phyloP scores from a whole-genome alignment of 129 eudicot species.

The Pulicaria dysenterica region DNA sequence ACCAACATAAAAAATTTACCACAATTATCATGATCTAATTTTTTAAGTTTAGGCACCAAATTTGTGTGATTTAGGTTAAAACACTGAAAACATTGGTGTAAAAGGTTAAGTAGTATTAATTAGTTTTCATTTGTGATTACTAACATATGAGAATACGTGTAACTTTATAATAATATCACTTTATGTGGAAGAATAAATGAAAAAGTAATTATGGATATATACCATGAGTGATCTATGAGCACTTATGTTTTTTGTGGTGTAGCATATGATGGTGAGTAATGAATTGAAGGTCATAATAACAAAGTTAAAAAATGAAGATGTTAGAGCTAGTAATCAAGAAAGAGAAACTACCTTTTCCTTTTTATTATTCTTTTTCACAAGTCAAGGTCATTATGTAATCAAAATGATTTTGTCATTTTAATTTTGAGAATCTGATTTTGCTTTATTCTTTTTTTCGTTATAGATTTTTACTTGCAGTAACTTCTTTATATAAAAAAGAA shows the following conservation, averaged over 20 bases:
- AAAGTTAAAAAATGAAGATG: conserved; percentile 35
- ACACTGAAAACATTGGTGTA: no score
- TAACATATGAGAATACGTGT: no score
- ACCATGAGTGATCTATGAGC: no score
- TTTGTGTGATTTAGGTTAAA: no score
- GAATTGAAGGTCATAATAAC: conserved; percentile 35
- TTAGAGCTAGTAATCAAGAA: conserved; percentile 27
- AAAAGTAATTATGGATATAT: neutral
- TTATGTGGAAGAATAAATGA: neutral
- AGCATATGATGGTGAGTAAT: conserved; percentile 34
- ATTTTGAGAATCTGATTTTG: neutral
- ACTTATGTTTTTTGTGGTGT: conserved; percentile 24
- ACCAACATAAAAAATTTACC: no score
- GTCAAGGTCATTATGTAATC: conserved; percentile 40
- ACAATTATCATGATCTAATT: no score
- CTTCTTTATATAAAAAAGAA: no score
- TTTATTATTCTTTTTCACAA: conserved; percentile 26
- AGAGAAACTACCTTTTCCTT: conserved; percentile 23
- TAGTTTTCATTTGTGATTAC: no score
- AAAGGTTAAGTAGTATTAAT: no score
- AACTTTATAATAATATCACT: neutral
- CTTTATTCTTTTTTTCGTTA: neutral
- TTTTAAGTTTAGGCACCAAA: no score
- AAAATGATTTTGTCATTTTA: conserved; percentile 29
- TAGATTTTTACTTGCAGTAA: neutral